phyloP scores from a whole-genome alignment of 257 asterid species.

The Solanum neorickii region DNA sequence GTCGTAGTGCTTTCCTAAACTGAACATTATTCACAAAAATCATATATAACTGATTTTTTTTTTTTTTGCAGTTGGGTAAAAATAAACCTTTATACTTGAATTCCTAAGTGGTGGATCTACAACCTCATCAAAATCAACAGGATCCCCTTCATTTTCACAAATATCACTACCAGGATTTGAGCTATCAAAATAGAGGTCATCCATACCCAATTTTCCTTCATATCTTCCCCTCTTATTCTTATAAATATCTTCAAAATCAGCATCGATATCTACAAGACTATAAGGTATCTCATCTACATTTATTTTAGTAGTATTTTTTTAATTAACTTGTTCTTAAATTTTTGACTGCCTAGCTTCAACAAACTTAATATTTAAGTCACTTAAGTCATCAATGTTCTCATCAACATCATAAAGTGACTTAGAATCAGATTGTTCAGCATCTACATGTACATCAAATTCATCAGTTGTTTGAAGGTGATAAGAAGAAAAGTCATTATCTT shows the following conservation, averaged over 20 bases:
- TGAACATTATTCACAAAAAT: neutral
- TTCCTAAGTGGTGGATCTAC: neutral
- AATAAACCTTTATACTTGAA: neutral
- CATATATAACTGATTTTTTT: neutral
- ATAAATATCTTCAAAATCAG: neutral
- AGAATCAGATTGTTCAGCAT: neutral
- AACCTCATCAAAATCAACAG: neutral
- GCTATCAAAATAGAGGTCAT: neutral
- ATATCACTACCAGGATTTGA: neutral
- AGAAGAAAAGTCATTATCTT: neutral
- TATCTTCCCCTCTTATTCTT: neutral
- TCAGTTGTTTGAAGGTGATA: neutral
- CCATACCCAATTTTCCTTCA: neutral
- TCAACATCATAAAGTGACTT: neutral
- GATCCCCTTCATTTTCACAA: neutral
- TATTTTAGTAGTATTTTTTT: neutral
- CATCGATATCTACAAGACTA: neutral
- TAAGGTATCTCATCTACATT: neutral
- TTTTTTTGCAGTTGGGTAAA: neutral
- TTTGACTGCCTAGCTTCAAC: neutral
- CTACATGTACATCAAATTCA: neutral
- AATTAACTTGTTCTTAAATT: neutral
- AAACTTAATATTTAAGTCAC: neutral
- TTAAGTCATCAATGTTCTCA: neutral
- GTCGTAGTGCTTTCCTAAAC: neutral